These are phyloP conservation scores for Tritrichomonas foetus DNA, from an alignment of 208 protist genomes.

Conservation along the genomic window DNA sequence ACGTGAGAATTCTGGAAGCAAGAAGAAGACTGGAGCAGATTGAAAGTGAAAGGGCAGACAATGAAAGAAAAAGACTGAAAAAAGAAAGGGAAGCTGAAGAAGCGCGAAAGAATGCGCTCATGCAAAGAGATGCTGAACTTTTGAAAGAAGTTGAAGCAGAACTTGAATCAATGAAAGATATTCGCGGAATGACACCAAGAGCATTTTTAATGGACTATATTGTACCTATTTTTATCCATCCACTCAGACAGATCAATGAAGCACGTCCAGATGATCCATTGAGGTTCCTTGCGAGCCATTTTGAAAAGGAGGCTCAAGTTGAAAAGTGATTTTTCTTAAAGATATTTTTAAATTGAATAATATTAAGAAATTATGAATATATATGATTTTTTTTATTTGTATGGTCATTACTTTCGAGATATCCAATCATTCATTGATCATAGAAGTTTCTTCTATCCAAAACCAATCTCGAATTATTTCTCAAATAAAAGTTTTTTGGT, in stretches of 20 bases:
- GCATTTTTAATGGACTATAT: background rate
- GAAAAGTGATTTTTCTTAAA: background rate
- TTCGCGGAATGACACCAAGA: background rate
- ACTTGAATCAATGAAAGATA: background rate
- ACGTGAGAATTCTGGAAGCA: background rate
- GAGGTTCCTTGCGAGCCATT: background rate
- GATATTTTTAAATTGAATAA: background rate
- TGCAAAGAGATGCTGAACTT: background rate
- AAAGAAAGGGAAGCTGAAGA: background rate
- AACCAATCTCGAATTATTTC: too few relatives aligned
- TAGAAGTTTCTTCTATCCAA: too few relatives aligned
- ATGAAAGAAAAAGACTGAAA: background rate
- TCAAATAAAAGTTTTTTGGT: too few relatives aligned
- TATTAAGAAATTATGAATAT: too few relatives aligned
- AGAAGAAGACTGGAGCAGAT: background rate
- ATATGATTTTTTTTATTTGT: too few relatives aligned
- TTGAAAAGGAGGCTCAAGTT: background rate
- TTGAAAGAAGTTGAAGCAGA: background rate
- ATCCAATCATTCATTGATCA: too few relatives aligned
- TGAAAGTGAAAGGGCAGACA: background rate
- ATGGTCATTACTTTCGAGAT: too few relatives aligned
- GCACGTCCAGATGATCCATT: conserved; percentile 31
- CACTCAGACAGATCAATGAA: background rate
- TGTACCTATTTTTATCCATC: background rate
- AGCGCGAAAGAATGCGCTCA: background rate